Evolutionary conservation across 257 asterid genomes (phyloP), one percentile per base, ranked within the genome.

Genomic region (Solanum pimpinellifolium): DNA sequence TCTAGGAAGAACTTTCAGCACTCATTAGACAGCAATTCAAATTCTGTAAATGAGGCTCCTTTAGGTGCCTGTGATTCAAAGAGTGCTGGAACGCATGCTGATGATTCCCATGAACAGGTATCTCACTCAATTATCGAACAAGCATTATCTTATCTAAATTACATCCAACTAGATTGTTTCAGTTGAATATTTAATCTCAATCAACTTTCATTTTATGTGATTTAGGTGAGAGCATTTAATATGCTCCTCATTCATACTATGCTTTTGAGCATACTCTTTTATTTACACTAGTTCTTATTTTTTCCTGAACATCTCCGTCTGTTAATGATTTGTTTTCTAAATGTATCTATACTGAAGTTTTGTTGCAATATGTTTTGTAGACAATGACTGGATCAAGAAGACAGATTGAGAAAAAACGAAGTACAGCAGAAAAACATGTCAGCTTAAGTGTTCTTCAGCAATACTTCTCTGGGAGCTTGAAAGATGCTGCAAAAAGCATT

Each of bases 401-500:
- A 87, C 92, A 84, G 41, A 87, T 65, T 83, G 96, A 93, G 88
- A 95, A 93, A 92, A 94, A 93, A 91, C 91, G 95, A 85, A 93
- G 92, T 87, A 92, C 97, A 16, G 92, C 98, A 59, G 98, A 97
- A 89, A 97, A 97, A 90, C 94, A 92, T 87, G 98, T 97, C 39
- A 95, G 98, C 91, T 89, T 95, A 86, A 91, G 94, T 86, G 98
- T 94, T 87, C 97, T 97, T 89, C 98, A 94, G 65, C 95, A 92
- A 62, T 93, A 97, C 87, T 97, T 95, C 89, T 94, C 98, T 56
- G 99, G 98, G 85, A 97, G 98, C 91, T 94, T 95, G 60, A 95
- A 93, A 90, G 99, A 95, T 91, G 99, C 99, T 81, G 99, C 99
- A 68, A 95, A 93, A 93, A 93, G 94, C 90, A 95, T 97, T 91